These are phyloP conservation scores for Aureobasidium sp. DNA, from an alignment of 2,329 filamentous ascomycete genomes.

Conservation along the genomic window DNA sequence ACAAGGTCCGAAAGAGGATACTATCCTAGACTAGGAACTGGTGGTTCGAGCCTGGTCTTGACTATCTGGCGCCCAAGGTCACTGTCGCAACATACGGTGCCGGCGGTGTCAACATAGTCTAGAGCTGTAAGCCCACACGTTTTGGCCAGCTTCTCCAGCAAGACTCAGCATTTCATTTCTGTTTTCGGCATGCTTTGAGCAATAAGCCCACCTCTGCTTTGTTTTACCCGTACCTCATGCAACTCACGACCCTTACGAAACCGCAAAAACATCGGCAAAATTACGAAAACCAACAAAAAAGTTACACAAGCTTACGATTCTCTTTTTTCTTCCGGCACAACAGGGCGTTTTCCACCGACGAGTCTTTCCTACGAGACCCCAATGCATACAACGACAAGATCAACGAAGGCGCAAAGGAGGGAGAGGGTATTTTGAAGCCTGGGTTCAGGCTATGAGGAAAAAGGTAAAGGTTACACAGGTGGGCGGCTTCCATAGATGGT, in stretches of 20 bases:
- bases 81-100: background rate
- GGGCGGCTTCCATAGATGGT: background rate
- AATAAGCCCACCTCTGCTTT: constrained; percentile 1
- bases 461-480: background rate
- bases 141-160: background rate
- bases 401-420: constrained; percentile 12
- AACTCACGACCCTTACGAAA: background rate
- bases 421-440: constrained; percentile 9
- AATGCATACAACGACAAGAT: constrained; percentile 29
- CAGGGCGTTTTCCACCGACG: constrained; percentile 50
- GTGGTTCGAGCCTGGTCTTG: constrained; percentile 7
- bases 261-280: constrained; percentile 6
- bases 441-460: constrained; percentile 6
- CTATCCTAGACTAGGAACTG: constrained; percentile 9
- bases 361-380: constrained; percentile 41
- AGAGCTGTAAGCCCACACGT: constrained; percentile 3
- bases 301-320: constrained; percentile 11
- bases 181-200: constrained; percentile 5
- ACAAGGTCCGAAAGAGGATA: constrained; percentile 9
- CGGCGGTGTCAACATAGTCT: background rate
- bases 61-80: background rate
- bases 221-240: background rate
- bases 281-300: constrained; percentile 1
- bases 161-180: background rate
- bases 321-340: constrained; percentile 8